phyloP scores from a whole-genome alignment of 2,329 filamentous ascomycete species.

The Tympanopsis confertula region DNA sequence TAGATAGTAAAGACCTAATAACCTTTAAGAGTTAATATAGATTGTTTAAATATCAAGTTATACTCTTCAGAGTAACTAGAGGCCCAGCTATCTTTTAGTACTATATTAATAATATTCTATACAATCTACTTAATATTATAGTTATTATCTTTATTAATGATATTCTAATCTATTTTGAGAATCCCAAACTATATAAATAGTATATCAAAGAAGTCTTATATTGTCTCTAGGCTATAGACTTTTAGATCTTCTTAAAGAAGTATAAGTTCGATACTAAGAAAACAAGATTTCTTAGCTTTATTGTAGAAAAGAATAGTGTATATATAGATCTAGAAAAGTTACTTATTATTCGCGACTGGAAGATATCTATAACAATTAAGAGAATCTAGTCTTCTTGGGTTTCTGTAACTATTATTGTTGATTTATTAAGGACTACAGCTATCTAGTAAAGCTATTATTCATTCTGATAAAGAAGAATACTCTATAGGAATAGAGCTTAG shows the following conservation, averaged over 20 bases:
- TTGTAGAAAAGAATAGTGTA: slow-evolving; percentile 5
- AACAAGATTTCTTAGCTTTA: slow-evolving; percentile 7
- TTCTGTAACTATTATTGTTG: slow-evolving; percentile 19
- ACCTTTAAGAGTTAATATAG: slow-evolving; percentile 5
- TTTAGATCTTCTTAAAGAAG: slow-evolving; percentile 3
- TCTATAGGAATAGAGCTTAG: slow-evolving; percentile 4
- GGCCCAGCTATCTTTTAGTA: slow-evolving; percentile 6
- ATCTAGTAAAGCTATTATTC: slow-evolving; percentile 8
- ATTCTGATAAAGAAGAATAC: slow-evolving; percentile 8
- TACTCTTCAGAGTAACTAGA: slow-evolving; percentile 14
- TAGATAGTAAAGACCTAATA: slow-evolving; percentile 4
- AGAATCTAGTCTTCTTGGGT: slow-evolving; percentile 13
- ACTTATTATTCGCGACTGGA: slow-evolving; percentile 8
- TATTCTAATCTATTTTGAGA: slow-evolving; percentile 6
- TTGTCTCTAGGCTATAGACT: slow-evolving; percentile 2
- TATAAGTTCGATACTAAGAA: slow-evolving; percentile 7
- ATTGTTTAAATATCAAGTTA: slow-evolving; percentile 12
- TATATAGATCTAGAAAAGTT: slow-evolving; percentile 8
- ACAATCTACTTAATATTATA: slow-evolving; percentile 6
- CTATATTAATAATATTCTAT: slow-evolving; percentile 7
- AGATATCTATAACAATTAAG: slow-evolving; percentile 4
- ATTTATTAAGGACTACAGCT: slow-evolving; percentile 14
- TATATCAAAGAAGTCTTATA: slow-evolving; percentile 2
- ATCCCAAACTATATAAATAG: background rate
- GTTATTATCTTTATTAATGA: slow-evolving; percentile 6